Base-by-base conservation (phyloP, 1,284 basidiomycete species). In the Boletus chippewaensis region DNA sequence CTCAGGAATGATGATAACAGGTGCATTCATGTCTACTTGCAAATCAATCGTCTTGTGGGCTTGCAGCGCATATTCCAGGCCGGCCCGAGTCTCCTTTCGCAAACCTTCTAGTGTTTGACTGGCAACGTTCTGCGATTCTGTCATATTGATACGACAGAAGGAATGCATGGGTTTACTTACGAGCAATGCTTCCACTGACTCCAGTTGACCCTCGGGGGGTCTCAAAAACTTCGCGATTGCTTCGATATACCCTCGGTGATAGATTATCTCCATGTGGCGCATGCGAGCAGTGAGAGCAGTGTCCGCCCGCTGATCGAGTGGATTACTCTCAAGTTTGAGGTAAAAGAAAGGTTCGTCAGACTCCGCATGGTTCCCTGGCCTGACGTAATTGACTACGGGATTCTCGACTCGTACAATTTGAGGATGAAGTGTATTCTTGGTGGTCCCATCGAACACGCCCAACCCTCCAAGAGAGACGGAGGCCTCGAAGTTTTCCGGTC, bases 221-320 rank as follows among this genome's bases (percentile, higher is more conserved):
- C 87, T 91, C 73, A 99, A 89, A 74, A 99, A 99, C 55, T 78
- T 81, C 57, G 91, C 87, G 35, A 99, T 81, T 2, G 90, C 90
- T 72, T 99, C 95, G 38, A 99, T 79, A 66, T 97, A 99, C 32
- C 91, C 90, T 61, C 79, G 83, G 66, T 99, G 94, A 64, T 99
- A 99, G 51, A 99, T 91, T 59, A 99, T 91, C 70, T 99, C 95
- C 84, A 97, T 90, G 62, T 95, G 92, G 6, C 94, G 83, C 88
- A 99, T 92, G 52, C 84, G 85, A 49, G 97, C 81, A 6, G 87
- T 89, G 50, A 99, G 72, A 0, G 88, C 93, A 61, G 81, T 96
- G 67, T 99, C 95, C 32, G 97, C 95, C 40, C 92, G 83, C 48
- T 88, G 85, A 67, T 98, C 93, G 39, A 98, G 74, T 8, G 96